Base-by-base conservation (phyloP, 148 eudicot genomes). In the Silene latifolia region DNA sequence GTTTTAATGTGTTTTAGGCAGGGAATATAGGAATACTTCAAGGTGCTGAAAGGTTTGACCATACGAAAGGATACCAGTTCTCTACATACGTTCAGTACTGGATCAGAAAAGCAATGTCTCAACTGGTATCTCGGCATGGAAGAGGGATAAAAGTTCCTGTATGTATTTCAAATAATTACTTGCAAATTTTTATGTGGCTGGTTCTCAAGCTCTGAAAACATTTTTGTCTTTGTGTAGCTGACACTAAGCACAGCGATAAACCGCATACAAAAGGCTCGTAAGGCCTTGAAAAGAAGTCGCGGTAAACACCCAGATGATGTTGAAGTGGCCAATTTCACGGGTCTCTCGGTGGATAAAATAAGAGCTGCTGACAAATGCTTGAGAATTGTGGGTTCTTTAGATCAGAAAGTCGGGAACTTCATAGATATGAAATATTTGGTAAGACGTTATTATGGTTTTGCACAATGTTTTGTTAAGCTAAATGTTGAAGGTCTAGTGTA, bases 11-110 rank as follows among this genome's bases (percentile, higher is more conserved):
- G 68, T 73, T 47, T 68, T 86, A 93, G 97, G 98, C 98, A 74
- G 98, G 97, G 59, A 87, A 82, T 58, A 60, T 87, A 32, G 97
- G 98, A 72, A 88, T 91, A 70, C 80, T 93, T 66, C 89, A 88
- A 89, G 98, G 98, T 21, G 98, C 98, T 25, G 86, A 84, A 79
- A 87, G 94, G 79, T 93, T 93, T 77, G 98, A 93, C 62, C 91
- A 86, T 79, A 87, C 86, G 21, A 91, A 89, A 77, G 98, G 97
- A 25, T 91, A 83, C 79, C 83, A 85, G 75, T 93, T 93, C 83
- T 93, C 98, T 11, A 93, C 97, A 23, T 91, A 93, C 54, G 97
- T 89, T 63, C 94, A 91, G 80, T 91, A 88, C 74, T 93, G 98
- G 98, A 88, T 93, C 69, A 82, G 91, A 81, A 93, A 89, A 74